Conservation (phyloP, 2,329 filamentous ascomycete species). For the Aspergillus neoniger region DNA sequence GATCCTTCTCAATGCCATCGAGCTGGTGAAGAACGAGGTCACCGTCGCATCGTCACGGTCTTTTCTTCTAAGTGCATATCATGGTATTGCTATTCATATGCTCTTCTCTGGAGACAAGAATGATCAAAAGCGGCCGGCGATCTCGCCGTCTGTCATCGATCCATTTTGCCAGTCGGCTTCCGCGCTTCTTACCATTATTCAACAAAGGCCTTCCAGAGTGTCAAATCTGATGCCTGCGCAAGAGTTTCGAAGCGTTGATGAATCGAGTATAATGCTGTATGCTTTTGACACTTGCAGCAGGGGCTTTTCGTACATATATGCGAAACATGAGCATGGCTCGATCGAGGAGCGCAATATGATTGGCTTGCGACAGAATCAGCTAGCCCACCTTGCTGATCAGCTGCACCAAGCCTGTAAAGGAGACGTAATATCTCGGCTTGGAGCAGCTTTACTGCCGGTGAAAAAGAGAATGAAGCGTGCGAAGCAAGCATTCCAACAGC, state of each 20-base stretch:
- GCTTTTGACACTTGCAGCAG: slow-evolving; percentile 7
- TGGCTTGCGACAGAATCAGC: background rate
- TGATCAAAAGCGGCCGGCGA: background rate
- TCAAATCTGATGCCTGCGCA: background rate
- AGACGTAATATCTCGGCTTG: background rate
- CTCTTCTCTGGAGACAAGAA: background rate
- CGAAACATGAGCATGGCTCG: background rate
- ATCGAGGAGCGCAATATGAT: background rate
- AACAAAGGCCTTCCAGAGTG: background rate
- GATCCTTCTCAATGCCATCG: slow-evolving; percentile 9
- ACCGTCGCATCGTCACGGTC: background rate
- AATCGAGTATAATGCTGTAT: background rate
- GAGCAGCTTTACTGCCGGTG: slow-evolving; percentile 3
- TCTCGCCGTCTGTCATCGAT: background rate
- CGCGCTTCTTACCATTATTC: slow-evolving; percentile 1
- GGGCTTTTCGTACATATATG: slow-evolving; percentile 5
- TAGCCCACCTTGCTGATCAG: background rate
- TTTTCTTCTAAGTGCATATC: slow-evolving; percentile 6
- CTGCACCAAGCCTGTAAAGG: slow-evolving; percentile 7
- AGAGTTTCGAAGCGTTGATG: background rate
- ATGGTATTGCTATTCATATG: slow-evolving; percentile 10
- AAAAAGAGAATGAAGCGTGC: slow-evolving; percentile 9
- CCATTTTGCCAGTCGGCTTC: slow-evolving; percentile 8
- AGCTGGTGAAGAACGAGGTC: background rate
- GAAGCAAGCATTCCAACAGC: slow-evolving; percentile 1